Conservation (phyloP, 495 filamentous ascomycete genomes). For the Talaromyces borbonicus region DNA sequence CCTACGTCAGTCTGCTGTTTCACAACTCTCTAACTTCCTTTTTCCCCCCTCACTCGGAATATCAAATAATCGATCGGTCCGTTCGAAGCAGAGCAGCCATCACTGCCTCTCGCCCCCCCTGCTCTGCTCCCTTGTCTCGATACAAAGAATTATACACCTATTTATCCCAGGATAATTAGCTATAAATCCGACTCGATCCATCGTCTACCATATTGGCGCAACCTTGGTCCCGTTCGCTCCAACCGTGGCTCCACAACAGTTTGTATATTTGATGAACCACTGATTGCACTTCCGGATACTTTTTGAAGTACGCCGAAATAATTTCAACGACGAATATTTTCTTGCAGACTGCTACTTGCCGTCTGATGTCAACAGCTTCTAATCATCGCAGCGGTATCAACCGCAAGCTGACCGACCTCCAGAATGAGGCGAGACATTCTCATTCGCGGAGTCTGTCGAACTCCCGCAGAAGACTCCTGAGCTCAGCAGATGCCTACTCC, state of each 20-base stretch:
- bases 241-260: too few relatives aligned
- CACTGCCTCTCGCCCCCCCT: background rate
- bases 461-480: slow-evolving; percentile 39
- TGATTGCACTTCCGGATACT: too few relatives aligned
- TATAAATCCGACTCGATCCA: too few relatives aligned
- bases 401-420: slow-evolving; percentile 46
- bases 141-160: too few relatives aligned
- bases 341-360: background rate
- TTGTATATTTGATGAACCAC: too few relatives aligned
- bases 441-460: slow-evolving; percentile 42
- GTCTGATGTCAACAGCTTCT: slow-evolving; percentile 46
- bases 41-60: slow-evolving; percentile 5
- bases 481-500: slow-evolving; percentile 68
- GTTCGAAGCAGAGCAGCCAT: background rate
- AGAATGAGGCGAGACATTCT: slow-evolving; percentile 38
- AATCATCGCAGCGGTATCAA: slow-evolving; percentile 43
- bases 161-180: too few relatives aligned
- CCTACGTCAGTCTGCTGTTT: slow-evolving; percentile 10
- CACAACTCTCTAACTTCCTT: too few relatives aligned
- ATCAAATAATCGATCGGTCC: background rate
- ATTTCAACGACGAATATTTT: background rate
- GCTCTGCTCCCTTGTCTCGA: background rate
- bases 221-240: too few relatives aligned
- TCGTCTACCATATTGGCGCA: too few relatives aligned
- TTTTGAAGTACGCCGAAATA: too few relatives aligned